phyloP scores from a whole-genome alignment of 805 yeast genomes.

The Saccharomycopsis selenospora region DNA sequence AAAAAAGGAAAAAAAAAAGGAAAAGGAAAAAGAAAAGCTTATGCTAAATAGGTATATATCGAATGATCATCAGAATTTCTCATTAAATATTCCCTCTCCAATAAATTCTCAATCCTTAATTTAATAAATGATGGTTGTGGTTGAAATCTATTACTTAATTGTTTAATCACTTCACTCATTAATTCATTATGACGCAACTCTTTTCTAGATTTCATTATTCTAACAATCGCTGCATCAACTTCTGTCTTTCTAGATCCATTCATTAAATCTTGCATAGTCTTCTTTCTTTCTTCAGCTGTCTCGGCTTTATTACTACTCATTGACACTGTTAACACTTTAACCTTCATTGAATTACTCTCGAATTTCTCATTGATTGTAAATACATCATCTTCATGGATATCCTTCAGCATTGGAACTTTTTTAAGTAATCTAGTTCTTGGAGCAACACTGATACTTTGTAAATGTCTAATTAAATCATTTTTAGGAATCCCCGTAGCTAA shows the following conservation, averaged over 20 bases:
- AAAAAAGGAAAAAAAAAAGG: no score
- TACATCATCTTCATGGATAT: constrained; percentile 52
- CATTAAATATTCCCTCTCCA: constrained; percentile 76
- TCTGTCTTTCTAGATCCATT: constrained; percentile 55
- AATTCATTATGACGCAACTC: constrained; percentile 55
- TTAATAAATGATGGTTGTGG: constrained; percentile 65
- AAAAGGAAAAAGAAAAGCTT: no score
- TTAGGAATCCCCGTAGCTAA: constrained; percentile 66
- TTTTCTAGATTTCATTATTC: constrained; percentile 77
- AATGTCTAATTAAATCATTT: constrained; percentile 63
- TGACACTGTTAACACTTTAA: constrained; percentile 69
- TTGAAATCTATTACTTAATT: constrained; percentile 53
- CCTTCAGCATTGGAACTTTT: constrained; percentile 70
- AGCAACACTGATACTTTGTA: constrained; percentile 79
- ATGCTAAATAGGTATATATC: constrained; percentile 64
- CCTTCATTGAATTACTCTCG: constrained; percentile 56
- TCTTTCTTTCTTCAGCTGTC: constrained; percentile 42
- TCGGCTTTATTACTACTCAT: constrained; percentile 36
- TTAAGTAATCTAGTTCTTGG: constrained; percentile 69
- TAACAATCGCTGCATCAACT: constrained; percentile 78
- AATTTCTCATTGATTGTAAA: constrained; percentile 66
- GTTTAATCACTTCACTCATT: constrained; percentile 56
- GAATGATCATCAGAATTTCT: constrained; percentile 57
- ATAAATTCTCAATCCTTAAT: constrained; percentile 61
- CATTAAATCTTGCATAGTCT: constrained; percentile 47